Evolutionary conservation across 2,329 filamentous ascomycete species (phyloP).

Genomic region (Nannizziopsis arthrosporioides): DNA sequence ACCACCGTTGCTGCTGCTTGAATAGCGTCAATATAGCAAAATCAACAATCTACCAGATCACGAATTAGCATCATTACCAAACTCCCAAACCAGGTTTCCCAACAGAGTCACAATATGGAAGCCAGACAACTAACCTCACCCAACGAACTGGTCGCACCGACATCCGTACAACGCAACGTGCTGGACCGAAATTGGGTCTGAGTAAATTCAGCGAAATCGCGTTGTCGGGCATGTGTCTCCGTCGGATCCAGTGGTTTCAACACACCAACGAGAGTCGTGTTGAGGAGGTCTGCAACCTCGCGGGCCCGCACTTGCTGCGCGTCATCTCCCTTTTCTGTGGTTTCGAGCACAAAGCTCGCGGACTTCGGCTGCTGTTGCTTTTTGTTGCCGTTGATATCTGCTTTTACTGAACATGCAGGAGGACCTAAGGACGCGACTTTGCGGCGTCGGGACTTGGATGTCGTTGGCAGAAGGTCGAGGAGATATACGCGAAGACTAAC

Average conservation of each 20-base stretch:
- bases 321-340: background rate
- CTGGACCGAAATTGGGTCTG: conserved; percentile 43
- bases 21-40: conserved; percentile 71
- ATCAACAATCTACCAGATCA: conserved; percentile 53
- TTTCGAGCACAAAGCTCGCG: background rate
- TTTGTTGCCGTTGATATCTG: background rate
- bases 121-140: conserved; percentile 45
- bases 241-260: conserved; percentile 22
- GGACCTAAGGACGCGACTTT: conserved; percentile 23
- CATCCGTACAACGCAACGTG: conserved; percentile 24
- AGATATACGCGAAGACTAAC: conserved; percentile 60
- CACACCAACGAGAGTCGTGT: conserved; percentile 56
- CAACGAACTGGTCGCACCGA: conserved; percentile 43
- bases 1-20: conserved; percentile 39
- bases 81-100: too few relatives aligned
- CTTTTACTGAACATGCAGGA: background rate
- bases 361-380: background rate
- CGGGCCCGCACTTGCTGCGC: background rate
- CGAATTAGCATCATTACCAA: background rate
- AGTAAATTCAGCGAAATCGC: conserved; percentile 51
- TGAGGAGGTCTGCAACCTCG: conserved; percentile 48
- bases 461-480: conserved; percentile 51
- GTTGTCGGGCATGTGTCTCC: conserved; percentile 34
- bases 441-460: conserved; percentile 47
- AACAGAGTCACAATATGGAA: background rate